A percentile compares a stretch with the other conserved stretches of the same genome.
Conservation (phyloP, 306 rosid species). For the Inga oerstediana region DNA sequence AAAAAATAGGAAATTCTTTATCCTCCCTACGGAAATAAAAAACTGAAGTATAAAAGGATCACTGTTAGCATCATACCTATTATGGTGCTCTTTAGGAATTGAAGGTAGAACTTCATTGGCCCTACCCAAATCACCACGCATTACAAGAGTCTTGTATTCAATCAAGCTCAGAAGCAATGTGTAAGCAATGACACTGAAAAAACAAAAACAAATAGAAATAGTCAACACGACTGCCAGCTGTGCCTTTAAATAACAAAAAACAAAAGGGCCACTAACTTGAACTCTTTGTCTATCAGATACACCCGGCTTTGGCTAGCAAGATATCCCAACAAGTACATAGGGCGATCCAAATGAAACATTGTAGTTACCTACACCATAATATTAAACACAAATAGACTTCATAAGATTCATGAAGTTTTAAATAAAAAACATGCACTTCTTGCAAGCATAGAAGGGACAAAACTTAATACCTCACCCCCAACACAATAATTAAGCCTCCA, state of each 20-base stretch:
- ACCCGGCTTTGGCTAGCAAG: constrained; percentile 98
- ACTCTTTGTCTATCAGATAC: constrained; percentile 95
- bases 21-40: not conserved
- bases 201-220: constrained; percentile 33
- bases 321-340: constrained; percentile 98
- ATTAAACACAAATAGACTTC: constrained; percentile 34
- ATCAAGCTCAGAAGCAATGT: constrained; percentile 93
- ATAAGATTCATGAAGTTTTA: constrained; percentile 25
- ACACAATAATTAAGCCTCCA: constrained; percentile 99
- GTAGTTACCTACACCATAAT: constrained; percentile 78
- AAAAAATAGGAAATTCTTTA: too few relatives aligned
- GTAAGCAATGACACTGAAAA: constrained; percentile 84
- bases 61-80: not conserved
- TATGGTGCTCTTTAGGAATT: constrained; percentile 89
- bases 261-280: constrained; percentile 69
- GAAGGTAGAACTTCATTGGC: constrained; percentile 87
- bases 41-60: not conserved
- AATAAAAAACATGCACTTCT: not conserved
- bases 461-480: constrained; percentile 92
- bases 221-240: constrained; percentile 12
- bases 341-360: constrained; percentile 98
- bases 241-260: constrained; percentile 22
- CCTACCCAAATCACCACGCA: constrained; percentile 96
- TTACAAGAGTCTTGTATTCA: constrained; percentile 97
- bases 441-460: constrained; percentile 17